Conservation (phyloP, 805 yeast genomes). For the Cyberlindnera sargentensis region DNA sequence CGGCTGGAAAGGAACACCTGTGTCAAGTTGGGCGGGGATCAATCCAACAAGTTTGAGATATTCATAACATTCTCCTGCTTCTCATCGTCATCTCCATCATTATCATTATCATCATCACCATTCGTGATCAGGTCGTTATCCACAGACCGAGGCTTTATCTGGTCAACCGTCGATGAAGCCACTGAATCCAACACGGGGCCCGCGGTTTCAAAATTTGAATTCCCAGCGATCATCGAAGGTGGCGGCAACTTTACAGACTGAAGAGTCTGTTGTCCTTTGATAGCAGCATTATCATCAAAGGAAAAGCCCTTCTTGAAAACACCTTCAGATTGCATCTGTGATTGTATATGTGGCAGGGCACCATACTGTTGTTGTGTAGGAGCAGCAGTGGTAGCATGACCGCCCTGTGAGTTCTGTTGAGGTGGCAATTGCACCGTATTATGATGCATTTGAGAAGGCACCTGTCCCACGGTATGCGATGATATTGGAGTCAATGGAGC, state of each 20-base stretch:
- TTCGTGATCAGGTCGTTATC: no score
- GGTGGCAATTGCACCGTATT: no score
- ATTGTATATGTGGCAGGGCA: not conserved
- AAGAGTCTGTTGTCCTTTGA: no score
- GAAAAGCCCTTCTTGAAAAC: conserved; percentile 13
- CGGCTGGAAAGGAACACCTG: not conserved
- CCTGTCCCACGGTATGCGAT: conserved; percentile 4
- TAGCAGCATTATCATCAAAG: conserved; percentile 2
- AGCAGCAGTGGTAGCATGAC: no score
- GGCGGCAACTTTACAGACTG: conserved; percentile 13
- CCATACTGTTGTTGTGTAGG: no score
- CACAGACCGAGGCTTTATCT: no score
- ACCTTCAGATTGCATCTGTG: conserved; percentile 1
- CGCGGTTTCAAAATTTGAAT: not conserved
- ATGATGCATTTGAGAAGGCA: conserved; percentile 2
- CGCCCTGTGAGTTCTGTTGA: no score
- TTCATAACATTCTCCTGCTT: conserved; percentile 15
- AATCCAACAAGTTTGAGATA: conserved; percentile 16
- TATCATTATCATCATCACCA: no score
- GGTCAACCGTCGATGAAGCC: no score
- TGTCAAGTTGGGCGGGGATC: not conserved
- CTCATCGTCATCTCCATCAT: not conserved
- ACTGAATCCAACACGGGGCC: no score
- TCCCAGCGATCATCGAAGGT: conserved; percentile 9
- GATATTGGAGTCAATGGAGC: conserved; percentile 1